phyloP scores from a whole-genome alignment of 2,329 filamentous ascomycete genomes.

The Fusarium citri region DNA sequence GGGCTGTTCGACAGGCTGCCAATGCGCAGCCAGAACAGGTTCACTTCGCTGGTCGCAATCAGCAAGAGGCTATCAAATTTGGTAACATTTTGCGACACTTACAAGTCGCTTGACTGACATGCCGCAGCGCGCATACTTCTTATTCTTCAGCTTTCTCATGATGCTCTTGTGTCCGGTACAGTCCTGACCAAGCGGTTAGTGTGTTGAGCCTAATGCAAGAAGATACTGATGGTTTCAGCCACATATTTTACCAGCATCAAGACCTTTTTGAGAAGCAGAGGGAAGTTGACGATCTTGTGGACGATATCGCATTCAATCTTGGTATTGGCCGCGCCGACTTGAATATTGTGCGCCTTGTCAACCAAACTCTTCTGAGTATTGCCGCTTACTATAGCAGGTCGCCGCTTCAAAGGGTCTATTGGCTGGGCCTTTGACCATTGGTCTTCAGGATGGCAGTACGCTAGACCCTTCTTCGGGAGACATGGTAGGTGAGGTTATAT shows the following conservation, averaged over 20 bases:
- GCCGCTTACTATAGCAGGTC: constrained; percentile 59
- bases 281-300: constrained; percentile 77
- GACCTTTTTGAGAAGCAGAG: constrained; percentile 76
- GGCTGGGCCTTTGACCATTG: constrained; percentile 66
- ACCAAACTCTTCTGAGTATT: too few species aligned
- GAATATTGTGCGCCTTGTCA: constrained; percentile 70
- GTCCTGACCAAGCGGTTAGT: constrained; percentile 71
- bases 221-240: constrained; percentile 60
- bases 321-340: constrained; percentile 71
- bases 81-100: constrained; percentile 50
- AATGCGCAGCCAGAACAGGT: constrained; percentile 38
- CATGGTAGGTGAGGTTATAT: constrained; percentile 37
- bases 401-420: constrained; percentile 80
- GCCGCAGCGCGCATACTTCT: constrained; percentile 65
- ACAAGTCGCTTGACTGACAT: not conserved
- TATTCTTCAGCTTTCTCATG: constrained; percentile 69
- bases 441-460: constrained; percentile 57
- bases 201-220: not conserved
- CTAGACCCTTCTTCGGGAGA: constrained; percentile 49
- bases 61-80: constrained; percentile 64
- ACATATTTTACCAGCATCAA: constrained; percentile 83
- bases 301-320: constrained; percentile 79
- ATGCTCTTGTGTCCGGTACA: constrained; percentile 65
- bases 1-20: constrained; percentile 19
- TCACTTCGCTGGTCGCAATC: constrained; percentile 61